These are phyloP conservation scores for Theileria annulata DNA, from an alignment of 169 alveolate genomes.

Conservation along the genomic window DNA sequence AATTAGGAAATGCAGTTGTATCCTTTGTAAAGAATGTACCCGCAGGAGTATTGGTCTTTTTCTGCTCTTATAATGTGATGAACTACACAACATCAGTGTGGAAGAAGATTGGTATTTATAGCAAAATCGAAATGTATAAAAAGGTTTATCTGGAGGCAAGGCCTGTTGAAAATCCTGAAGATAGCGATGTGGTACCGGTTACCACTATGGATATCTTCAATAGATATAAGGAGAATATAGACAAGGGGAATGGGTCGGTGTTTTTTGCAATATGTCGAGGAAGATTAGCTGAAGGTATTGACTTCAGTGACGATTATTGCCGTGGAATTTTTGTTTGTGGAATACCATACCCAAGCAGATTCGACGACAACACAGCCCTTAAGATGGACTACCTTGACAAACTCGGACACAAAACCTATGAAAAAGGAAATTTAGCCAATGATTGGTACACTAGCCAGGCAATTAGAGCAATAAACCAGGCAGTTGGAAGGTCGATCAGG, in stretches of 20 bases:
- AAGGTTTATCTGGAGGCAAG: slow-evolving; percentile 70
- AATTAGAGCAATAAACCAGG: slow-evolving; percentile 93
- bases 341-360: slow-evolving; percentile 87
- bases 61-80: slow-evolving; percentile 87
- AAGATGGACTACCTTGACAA: slow-evolving; percentile 84
- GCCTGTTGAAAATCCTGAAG: slow-evolving; percentile 61
- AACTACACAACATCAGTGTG: slow-evolving; percentile 80
- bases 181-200: slow-evolving; percentile 26
- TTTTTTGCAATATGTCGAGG: slow-evolving; percentile 93
- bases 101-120: slow-evolving; percentile 78
- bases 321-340: slow-evolving; percentile 91
- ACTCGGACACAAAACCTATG: slow-evolving; percentile 14
- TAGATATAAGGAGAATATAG: slow-evolving; percentile 70
- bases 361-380: slow-evolving; percentile 86
- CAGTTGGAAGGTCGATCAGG: slow-evolving; percentile 94
- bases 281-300: slow-evolving; percentile 93
- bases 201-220: slow-evolving; percentile 67
- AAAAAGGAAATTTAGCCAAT: slow-evolving; percentile 18
- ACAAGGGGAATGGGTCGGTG: slow-evolving; percentile 81
- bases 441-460: slow-evolving; percentile 93
- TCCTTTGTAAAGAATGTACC: slow-evolving; percentile 80
- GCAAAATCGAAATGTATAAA: slow-evolving; percentile 69
- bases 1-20: slow-evolving; percentile 69
- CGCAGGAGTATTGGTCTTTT: slow-evolving; percentile 84
- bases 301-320: slow-evolving; percentile 88